Percentiles rank a stretch among this genome's conserved stretches.
Evolutionary conservation across 495 filamentous ascomycete genomes (phyloP).

Genomic region (Rostrohypoxylon terebratum): DNA sequence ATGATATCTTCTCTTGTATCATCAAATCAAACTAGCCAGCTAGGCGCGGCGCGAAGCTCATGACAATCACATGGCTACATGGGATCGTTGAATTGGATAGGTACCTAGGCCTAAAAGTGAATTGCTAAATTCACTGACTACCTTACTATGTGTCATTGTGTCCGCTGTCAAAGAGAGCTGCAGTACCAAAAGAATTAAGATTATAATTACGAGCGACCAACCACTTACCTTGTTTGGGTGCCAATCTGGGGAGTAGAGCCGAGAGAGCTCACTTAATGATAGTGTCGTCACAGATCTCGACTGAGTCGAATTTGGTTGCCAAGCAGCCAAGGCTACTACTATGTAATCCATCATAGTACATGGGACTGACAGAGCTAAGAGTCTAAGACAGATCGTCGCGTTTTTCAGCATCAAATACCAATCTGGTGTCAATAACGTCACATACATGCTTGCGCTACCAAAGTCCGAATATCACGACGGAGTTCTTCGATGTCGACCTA

Average conservation of each 20-base stretch:
- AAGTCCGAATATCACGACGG: neutral
- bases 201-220: conserved; percentile 44
- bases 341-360: neutral
- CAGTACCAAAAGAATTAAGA: conserved; percentile 32
- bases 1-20: neutral
- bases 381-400: conserved; percentile 15
- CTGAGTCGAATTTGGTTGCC: neutral
- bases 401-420: conserved; percentile 12
- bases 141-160: no score
- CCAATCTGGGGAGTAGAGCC: conserved; percentile 46
- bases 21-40: conserved; percentile 2
- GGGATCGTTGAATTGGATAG: conserved; percentile 25
- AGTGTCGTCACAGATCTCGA: conserved; percentile 25
- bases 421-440: conserved; percentile 30
- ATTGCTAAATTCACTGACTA: conserved; percentile 31
- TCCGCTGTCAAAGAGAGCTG: conserved; percentile 11
- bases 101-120: conserved; percentile 31
- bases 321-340: no score
- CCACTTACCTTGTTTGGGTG: conserved; percentile 33
- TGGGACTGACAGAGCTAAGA: conserved; percentile 6
- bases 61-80: conserved; percentile 38
- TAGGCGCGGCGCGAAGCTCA: conserved; percentile 23
- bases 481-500: neutral
- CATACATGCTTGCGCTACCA: conserved; percentile 12
- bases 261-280: conserved; percentile 33